Base-by-base conservation (phyloP, 202 grass and related monocot species). In the Zoysia matrella region DNA sequence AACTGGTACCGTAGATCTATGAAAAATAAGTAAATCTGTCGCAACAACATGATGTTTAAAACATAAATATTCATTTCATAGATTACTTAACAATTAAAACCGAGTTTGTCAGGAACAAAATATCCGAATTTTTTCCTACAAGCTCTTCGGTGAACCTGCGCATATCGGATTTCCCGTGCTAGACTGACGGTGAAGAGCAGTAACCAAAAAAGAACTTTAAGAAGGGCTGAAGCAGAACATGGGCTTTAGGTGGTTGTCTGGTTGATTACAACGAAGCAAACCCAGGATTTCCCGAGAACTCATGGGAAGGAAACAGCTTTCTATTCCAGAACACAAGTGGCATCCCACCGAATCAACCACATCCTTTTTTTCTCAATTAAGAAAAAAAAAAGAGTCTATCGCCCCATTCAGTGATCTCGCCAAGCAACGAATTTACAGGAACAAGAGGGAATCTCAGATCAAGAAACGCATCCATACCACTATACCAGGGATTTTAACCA, bases 401-500 rank as follows among this genome's bases (percentile, higher is more conserved):
- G 15, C 18, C 49, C 22, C 40, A 1, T 18, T 1, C 6, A 30
- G 7, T 36, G 42, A 75, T 75, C 55, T 30, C 69, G 3, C 3
- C 41, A 64, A 53, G 50, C 12, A 71, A 65, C 9, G 47, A 52
- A 39, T 63, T 63, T 8, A 58, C 6, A 58, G 11, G 39, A 60
- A 52, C 18, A 53, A 60, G 47, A 60, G 80, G 2, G 40, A 4
- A 16, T 46, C 52, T 56, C 3, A 49, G 44, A 61, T 67, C 82
- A 47, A 68, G 67, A 67, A 89, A 72, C 4, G 57, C 42, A 63
- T 16, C 60, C 46, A 39, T 77, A 85, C 87, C 82, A 47, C 54
- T 16, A 8, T 5, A 5, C 45, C 3, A 47, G 45, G n/a, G 49
- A 60, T 11, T 42, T 55, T 54, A 2, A 57, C 48, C 22, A 22